Evolutionary conservation across 805 yeast species (phyloP), one percentile per base, ranked within the genome.

Genomic region (Torulaspora microellipsoides): DNA sequence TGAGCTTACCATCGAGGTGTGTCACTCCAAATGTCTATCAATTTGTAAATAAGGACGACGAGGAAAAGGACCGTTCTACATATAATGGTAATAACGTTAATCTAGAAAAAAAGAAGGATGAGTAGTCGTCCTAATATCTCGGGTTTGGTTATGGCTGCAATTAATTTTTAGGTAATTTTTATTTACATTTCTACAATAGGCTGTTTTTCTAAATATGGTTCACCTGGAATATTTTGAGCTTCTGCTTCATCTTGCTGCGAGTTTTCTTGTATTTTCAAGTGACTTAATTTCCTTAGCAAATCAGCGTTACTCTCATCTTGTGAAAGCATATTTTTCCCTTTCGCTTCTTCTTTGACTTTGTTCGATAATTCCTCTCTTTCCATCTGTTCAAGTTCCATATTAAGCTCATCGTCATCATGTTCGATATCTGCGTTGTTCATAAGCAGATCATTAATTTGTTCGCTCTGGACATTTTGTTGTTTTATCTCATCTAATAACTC

Each of bases 81-180:
- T 80, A 77, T 53, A 80, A 80, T 53, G 85, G 84, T 1, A 81
- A 80, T 54, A 70, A 67, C 13, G 56, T 77, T 30, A 72, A 70
- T 47, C 53, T 80, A 37, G 80, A 79, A 51, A 59, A 57, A 43
- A 59, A 56, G 15, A 52, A 56, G 15, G 81, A 77, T 50, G 77
- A 77, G 28, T 20, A 20, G 25, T 25, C 4, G 15, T 27, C 36
- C 15, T 31, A 32, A 35, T n/a, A 1, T 36, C 31, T 28, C 15
- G 15, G 7, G 25, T 6, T 20, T 20, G 25, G 7, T 31, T 31
- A 6, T 40, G 31, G 28, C 27, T 29, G 25, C 27, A 36, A 13
- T 13, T 34, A 23, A 23, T 35, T 17, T 13, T 23, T 20, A 20
- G 10, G 15, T 23, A n/a, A n/a, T 7, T 20, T 20, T 20, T 20